Evolutionary conservation across 257 asterid species (phyloP), one percentile per base, ranked within the genome.

Genomic region (Scutellaria baicalensis): DNA sequence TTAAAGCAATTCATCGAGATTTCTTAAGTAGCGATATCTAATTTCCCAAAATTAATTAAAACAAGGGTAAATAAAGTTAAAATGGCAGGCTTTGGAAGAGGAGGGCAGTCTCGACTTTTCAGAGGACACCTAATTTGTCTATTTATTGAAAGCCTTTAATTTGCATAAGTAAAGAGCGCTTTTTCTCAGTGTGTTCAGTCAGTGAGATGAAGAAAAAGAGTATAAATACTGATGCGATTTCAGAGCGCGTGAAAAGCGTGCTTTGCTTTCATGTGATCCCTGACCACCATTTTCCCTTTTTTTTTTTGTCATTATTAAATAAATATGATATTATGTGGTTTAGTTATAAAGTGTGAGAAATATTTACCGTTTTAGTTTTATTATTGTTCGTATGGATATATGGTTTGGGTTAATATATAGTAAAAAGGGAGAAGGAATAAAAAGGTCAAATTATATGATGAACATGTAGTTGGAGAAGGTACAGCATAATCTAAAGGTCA

Each of bases 51-150:
- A 47, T 17, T 55, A 39, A 70, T n/a, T 59, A 9, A 66, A 50
- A 71, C 11, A 38, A 56, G 17, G 6, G 6, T 9, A 18, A 52
- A 3, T 11, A 20, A 74, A 39, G 40, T 45, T n/a, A 36, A 31
- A 47, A n/a, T 60, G 64, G 70, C 76, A 68, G 75, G 73, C 76
- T 64, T 72, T 11, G 51, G 74, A 69, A 38, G 59, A 8, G 2
- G 76, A 62, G 81, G 84, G 77, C 78, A 72, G 66, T 70, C 23
- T 76, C 21, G 84, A 76, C 73, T 55, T 82, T 79, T 79, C 16
- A 38, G 20, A 55, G 14, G 78, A 74, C 80, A 69, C 69, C 52
- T 20, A 66, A 74, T 47, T 72, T 49, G 71, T 74, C 61, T 39
- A 76, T 76, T 77, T 50, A 71, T 48, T 63, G 49, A 21, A 63